Conservation (phyloP, 164 flowering plant species). For the Akebia trifoliata region DNA sequence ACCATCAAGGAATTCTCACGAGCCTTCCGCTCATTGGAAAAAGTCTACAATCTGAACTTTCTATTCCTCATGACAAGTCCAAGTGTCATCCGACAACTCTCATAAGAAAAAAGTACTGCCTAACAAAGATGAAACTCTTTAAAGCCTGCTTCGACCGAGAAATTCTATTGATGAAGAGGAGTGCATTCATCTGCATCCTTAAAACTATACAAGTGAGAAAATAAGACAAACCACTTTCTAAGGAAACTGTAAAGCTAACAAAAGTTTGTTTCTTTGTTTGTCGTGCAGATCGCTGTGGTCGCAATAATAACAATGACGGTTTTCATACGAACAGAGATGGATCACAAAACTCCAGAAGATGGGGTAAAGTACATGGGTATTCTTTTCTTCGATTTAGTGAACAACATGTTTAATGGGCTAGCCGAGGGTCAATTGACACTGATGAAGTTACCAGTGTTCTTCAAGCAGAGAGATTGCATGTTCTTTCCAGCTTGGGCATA, state of each 20-base stretch:
- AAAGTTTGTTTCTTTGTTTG: not conserved
- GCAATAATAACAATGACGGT: too few relatives aligned
- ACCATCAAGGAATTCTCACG: slow-evolving; percentile 22
- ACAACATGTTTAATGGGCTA: slow-evolving; percentile 34
- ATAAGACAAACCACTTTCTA: slow-evolving; percentile 29
- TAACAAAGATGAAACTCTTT: too few relatives aligned
- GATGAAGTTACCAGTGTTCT: slow-evolving; percentile 29
- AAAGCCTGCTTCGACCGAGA: slow-evolving; percentile 41
- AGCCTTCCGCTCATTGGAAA: slow-evolving; percentile 28
- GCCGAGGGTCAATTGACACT: slow-evolving; percentile 28
- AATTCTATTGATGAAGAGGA: slow-evolving; percentile 51
- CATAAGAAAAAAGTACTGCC: slow-evolving; percentile 35
- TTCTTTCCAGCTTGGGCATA: slow-evolving; percentile 50
- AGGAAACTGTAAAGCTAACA: not conserved
- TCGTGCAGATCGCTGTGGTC: too few relatives aligned
- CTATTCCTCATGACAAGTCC: slow-evolving; percentile 22
- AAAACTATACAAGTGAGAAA: too few relatives aligned
- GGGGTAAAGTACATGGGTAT: slow-evolving; percentile 25
- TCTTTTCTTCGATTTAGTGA: slow-evolving; percentile 26
- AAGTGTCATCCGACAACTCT: slow-evolving; percentile 36
- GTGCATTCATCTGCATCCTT: too few relatives aligned
- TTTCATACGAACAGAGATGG: too few relatives aligned
- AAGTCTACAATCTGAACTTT: too few relatives aligned
- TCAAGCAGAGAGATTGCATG: slow-evolving; percentile 31
- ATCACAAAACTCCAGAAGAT: too few relatives aligned